Base-by-base conservation (phyloP, 2,329 filamentous ascomycete species). In the Fusarium longipes region DNA sequence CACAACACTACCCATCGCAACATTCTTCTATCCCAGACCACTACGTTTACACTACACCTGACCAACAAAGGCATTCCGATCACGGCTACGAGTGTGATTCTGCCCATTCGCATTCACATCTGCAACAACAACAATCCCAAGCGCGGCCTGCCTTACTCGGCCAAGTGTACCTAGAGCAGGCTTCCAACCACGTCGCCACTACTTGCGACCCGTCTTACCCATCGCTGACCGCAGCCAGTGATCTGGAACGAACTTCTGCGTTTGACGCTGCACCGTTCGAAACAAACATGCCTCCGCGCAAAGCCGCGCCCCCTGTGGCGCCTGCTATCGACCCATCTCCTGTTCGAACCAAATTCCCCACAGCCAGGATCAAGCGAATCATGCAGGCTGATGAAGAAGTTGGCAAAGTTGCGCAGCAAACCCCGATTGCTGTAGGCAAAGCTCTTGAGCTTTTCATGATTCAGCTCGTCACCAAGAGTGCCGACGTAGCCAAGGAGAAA, bases 331-430 rank as follows among this genome's bases (percentile, higher is more conserved):
- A 81, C 77, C 87, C 78, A 81, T 97, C 81, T 79, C 85, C 93
- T 40, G 93, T 99, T 72, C 92, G 89, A 79, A 98, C 95, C 32
- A 97, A 97, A 75, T 99, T 99, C 75, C 96, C 96, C 2, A 97
- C 97, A 30, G 96, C 96, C 15, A 87, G 96, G 65, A 99, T 99
- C 83, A 99, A 99, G 84, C 89, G 96, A 50, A 98, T 99, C 74
- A 98, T 99, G 96, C 96, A 99, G 81, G 95, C 95, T 12, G 96
- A 99, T 75, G 96, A 99, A 76, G 96, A 99, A 77, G 94, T 99
- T 1, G 96, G 96, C 65, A 99, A 99, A 81, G 96, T 99, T 11
- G 94, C 96, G 6, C 96, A 99, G 79, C 96, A 98, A 64, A 97
- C 96, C 1, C 95, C 95, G 17, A 96, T 97, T 57, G 96, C 95